Evolutionary conservation across 805 yeast genomes (phyloP), one percentile per base, ranked within the genome.

Genomic region (Saturnispora dispora): DNA sequence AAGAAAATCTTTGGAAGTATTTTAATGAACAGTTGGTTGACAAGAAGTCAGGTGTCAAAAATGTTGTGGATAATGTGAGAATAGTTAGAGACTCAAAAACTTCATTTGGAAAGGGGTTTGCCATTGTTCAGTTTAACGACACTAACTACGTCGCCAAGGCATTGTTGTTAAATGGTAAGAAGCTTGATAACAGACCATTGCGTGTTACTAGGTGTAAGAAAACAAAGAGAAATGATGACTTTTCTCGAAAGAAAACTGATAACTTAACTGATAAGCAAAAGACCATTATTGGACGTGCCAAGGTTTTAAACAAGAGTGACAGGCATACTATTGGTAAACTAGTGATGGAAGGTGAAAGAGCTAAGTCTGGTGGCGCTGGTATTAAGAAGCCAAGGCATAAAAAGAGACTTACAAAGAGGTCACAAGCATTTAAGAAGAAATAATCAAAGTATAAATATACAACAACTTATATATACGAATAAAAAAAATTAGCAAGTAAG

Each of bases 41-140:
- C 3, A 51, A 53, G 48, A 88, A 87, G 27, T 82, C 78, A 27
- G 52, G 47, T 5, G 30, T 20, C 17, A 30, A 52, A 2, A 61
- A 59, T 22, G 57, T 62, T 32, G 85, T 93, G 50, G 96, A 89
- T 65, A 83, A 85, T 55, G 96, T 93, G 32, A 79, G 99, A 66
- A 77, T 93, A 45, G 78, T 93, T 33, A 81, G 99, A 64, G 99
- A 93, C 65, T 71, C 95, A 17, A 88, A 88, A 70, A 91, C 97
- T 22, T 91, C 93, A 61, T 74, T 91, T 53, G 99, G 99, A 56
- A 93, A 93, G 70, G 99, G 99, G 5, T 90, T 93, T 71, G 99
- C 96, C 5, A 87, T 90, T 64, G 89, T 93, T 35, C 98, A 91
- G 67, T 93, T 90, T 71, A 77, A 74, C 54, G 91, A 86, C 61